phyloP scores from a whole-genome alignment of 2,329 filamentous ascomycete species.

The Byssoonygena ceratinophila region DNA sequence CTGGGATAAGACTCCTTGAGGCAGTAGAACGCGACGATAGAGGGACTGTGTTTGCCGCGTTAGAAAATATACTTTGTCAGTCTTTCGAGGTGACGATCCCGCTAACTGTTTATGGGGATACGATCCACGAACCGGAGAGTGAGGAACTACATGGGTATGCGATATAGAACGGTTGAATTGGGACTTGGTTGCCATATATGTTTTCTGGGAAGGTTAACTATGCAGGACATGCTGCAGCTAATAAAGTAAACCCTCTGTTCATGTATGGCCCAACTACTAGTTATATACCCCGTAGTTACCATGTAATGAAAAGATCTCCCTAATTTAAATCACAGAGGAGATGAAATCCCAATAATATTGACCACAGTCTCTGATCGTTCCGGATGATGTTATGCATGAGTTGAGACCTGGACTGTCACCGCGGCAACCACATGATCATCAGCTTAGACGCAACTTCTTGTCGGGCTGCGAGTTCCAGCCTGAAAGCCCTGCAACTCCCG shows the following conservation, averaged over 20 bases:
- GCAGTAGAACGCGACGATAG: slow-evolving; percentile 68
- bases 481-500: background rate
- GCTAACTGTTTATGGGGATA: slow-evolving; percentile 62
- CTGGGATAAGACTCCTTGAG: slow-evolving; percentile 54
- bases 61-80: slow-evolving; percentile 69
- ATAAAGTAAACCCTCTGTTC: background rate
- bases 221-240: background rate
- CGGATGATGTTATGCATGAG: no score
- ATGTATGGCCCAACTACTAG: no score
- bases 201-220: background rate
- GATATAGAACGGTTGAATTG: slow-evolving; percentile 23
- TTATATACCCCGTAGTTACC: no score
- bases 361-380: no score
- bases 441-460: background rate
- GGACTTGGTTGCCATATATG: background rate
- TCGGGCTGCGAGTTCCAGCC: background rate
- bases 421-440: background rate
- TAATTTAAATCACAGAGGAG: no score
- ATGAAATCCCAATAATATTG: no score
- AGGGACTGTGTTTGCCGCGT: slow-evolving; percentile 64
- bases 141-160: slow-evolving; percentile 34
- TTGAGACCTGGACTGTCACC: no score
- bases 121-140: slow-evolving; percentile 35
- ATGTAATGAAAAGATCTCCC: no score
- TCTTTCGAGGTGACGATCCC: slow-evolving; percentile 86